These are phyloP conservation scores for Simmondsia chinensis DNA, from an alignment of 148 eudicot species.

Conservation along the genomic window DNA sequence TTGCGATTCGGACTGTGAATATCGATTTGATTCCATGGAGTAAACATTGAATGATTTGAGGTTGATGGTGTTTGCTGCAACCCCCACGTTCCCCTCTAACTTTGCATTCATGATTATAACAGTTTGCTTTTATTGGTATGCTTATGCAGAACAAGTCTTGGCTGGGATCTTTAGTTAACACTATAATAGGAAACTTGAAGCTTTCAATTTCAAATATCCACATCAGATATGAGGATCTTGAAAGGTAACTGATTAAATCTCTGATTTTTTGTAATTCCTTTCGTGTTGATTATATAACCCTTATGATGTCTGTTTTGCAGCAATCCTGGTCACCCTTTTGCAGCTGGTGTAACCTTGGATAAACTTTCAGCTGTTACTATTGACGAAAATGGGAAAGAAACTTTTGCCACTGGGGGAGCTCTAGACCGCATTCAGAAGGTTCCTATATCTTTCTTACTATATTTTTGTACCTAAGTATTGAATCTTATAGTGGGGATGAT, in stretches of 20 bases:
- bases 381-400: conserved; percentile 81
- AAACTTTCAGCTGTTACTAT: conserved; percentile 89
- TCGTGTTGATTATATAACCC: conserved; percentile 4
- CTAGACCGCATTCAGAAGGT: conserved; percentile 87
- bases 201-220: conserved; percentile 97
- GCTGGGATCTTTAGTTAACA: conserved; percentile 87
- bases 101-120: conserved; percentile 2
- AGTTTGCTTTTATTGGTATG: conserved; percentile 8
- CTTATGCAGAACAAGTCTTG: conserved; percentile 75
- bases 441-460: not conserved
- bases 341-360: conserved; percentile 86
- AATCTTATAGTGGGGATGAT: not conserved
- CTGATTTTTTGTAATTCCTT: conserved; percentile 8
- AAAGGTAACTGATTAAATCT: conserved; percentile 46
- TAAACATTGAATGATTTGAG: too few species aligned
- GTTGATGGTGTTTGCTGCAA: too few species aligned
- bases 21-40: too few species aligned
- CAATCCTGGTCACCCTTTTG: conserved; percentile 88
- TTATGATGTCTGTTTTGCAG: conserved; percentile 30
- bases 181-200: conserved; percentile 89
- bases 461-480: not conserved
- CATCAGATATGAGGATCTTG: conserved; percentile 94
- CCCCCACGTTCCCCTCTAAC: too few species aligned
- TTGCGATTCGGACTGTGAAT: too few species aligned
- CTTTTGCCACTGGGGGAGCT: conserved; percentile 88